phyloP scores from a whole-genome alignment of 1,139 yeast species.

The Wickerhamomyces sp. region DNA sequence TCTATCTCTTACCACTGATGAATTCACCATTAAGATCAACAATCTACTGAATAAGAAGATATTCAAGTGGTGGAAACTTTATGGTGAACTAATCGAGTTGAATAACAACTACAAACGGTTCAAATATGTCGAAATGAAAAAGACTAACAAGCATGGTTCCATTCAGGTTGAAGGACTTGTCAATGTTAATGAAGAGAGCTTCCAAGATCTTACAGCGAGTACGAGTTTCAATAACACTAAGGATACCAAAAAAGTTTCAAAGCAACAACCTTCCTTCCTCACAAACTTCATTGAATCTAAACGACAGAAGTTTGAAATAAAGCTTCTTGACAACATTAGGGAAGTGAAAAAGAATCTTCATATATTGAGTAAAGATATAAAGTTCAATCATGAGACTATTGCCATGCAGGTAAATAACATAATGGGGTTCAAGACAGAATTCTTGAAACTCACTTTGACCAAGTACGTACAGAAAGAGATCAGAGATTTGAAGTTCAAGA shows the following conservation, averaged over 20 bases:
- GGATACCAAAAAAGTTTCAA: constrained; percentile 1
- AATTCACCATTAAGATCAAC: constrained; percentile 37
- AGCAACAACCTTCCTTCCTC: constrained; percentile 23
- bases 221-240: constrained; percentile 8
- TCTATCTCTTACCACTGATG: constrained; percentile 27
- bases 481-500: constrained; percentile 22
- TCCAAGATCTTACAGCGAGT: constrained; percentile 10
- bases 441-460: constrained; percentile 35
- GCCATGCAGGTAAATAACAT: constrained; percentile 62
- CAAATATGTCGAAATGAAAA: constrained; percentile 11
- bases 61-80: constrained; percentile 47
- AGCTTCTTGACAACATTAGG: constrained; percentile 27
- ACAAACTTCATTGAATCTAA: constrained; percentile 34
- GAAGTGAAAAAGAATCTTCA: constrained; percentile 22
- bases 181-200: constrained; percentile 14
- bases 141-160: constrained; percentile 4
- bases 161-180: constrained; percentile 5
- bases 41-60: constrained; percentile 36
- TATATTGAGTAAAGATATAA: constrained; percentile 28
- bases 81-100: constrained; percentile 29
- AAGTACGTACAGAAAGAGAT: constrained; percentile 29
- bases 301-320: constrained; percentile 30
- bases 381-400: constrained; percentile 48
- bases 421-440: constrained; percentile 42
- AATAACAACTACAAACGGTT: constrained; percentile 27